Base-by-base conservation (phyloP, 176 grass and related monocot genomes). In the Phyllostachys edulis region DNA sequence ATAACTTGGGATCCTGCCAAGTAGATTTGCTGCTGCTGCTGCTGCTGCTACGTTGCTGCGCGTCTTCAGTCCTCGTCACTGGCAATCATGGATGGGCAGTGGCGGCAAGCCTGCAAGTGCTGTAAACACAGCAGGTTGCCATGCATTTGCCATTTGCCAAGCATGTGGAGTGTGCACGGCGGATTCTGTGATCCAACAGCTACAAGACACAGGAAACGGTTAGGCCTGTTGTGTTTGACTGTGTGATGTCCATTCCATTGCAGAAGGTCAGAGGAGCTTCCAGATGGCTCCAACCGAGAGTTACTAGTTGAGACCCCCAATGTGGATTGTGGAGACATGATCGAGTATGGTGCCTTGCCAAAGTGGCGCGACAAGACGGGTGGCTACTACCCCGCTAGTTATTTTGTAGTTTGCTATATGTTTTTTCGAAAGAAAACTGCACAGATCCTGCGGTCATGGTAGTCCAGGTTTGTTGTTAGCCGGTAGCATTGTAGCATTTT, bases 1-100 rank as follows among this genome's bases (percentile, higher is more conserved):
- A 34, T 82, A 71, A 82, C 80, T 60, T 56, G 67, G 82, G 57
- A 66, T 84, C 82, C 60, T 51, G 45, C 70, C 71, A 55, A 54
- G 18, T 41, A 54, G n/a, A 23, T 49, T 14, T 6, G 2, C n/a
- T n/a, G n/a, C 16, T 5, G 56, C 9, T 60, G 56, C n/a, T 4
- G 56, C n/a, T 11, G 56, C n/a, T 4, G 56, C n/a, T 11, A 60
- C 9, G n/a, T 24, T 60, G 57, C 57, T 26, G 5, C 57, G n/a
- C 10, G n/a, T 8, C 11, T 29, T 46, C 67, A 14, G 46, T 51
- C 47, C 16, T 75, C 29, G 18, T 75, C 72, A 20, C 8, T 51
- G 72, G 49, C 72, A 55, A 75, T 38, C 72, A 75, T 38, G 72
- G 29, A 38, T 11, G 49, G 24, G 5, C 17, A 55, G 71, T 54